phyloP scores from a whole-genome alignment of 2,329 filamentous ascomycete species.

The Dothiorella sarmentorum region DNA sequence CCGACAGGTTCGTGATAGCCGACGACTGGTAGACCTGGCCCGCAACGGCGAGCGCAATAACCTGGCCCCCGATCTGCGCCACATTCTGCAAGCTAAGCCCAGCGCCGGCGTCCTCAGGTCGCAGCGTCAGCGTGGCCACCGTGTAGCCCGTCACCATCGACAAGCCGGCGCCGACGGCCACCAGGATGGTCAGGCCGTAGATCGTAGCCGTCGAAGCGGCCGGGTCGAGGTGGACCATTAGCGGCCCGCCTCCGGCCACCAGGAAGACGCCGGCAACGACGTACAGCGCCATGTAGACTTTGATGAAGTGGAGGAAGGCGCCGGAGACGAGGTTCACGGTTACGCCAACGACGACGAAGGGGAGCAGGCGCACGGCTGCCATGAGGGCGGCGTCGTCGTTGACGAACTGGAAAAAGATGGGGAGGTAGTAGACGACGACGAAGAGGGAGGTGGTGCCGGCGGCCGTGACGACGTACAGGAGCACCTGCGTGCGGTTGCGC shows the following conservation, averaged over 20 bases:
- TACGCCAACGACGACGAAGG: too few relatives aligned
- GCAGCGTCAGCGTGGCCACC: constrained; percentile 14
- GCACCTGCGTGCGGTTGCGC: neutral
- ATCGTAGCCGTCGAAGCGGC: constrained; percentile 7
- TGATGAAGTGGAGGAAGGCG: too few relatives aligned
- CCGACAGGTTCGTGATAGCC: constrained; percentile 11
- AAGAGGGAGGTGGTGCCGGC: constrained; percentile 24
- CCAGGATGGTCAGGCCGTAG: constrained; percentile 27
- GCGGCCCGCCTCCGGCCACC: neutral
- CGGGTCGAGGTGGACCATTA: neutral
- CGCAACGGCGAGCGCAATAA: constrained; percentile 18
- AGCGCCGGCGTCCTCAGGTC: constrained; percentile 3
- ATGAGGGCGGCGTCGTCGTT: neutral
- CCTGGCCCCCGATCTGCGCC: constrained; percentile 19
- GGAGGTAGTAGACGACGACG: constrained; percentile 35
- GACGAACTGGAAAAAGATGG: constrained; percentile 24
- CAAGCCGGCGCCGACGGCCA: constrained; percentile 24
- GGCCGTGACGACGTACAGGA: neutral
- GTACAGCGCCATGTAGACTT: too few relatives aligned
- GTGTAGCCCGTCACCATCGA: neutral
- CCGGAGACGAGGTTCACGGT: too few relatives aligned
- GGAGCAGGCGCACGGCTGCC: neutral
- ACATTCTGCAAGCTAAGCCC: constrained; percentile 19
- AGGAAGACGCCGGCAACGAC: constrained; percentile 7
- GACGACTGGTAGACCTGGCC: constrained; percentile 20